Conservation (phyloP, 257 asterid genomes). For the Rauvolfia tetraphylla region DNA sequence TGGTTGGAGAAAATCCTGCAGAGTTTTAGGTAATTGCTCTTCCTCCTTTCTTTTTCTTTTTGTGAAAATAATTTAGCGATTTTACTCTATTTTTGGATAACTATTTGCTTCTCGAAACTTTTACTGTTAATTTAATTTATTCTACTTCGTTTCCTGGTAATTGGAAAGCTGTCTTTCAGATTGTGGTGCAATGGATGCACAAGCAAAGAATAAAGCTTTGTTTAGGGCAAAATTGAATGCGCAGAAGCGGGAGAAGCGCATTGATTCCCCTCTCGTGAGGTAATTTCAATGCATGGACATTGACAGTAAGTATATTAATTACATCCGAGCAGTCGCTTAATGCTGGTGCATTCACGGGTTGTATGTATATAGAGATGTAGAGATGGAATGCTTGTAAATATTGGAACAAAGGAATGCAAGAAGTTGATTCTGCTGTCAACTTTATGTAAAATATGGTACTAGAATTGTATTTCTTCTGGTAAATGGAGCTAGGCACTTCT, state of each 20-base stretch:
- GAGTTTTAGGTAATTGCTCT: neutral
- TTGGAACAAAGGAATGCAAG: neutral
- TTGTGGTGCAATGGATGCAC: slow-evolving; percentile 31
- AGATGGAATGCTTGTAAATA: neutral
- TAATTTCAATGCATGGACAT: slow-evolving; percentile 15
- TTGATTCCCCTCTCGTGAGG: slow-evolving; percentile 90
- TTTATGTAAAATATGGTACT: neutral
- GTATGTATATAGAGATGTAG: neutral
- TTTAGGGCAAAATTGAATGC: slow-evolving; percentile 72
- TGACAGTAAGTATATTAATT: too few relatives aligned
- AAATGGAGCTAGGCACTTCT: neutral
- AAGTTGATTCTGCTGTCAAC: neutral
- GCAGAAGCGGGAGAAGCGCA: slow-evolving; percentile 58
- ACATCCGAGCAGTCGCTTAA: neutral
- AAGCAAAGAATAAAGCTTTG: slow-evolving; percentile 67
- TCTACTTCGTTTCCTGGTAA: too few relatives aligned
- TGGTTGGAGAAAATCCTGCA: neutral
- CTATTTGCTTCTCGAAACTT: neutral
- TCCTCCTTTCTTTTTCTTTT: too few relatives aligned
- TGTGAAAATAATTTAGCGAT: neutral
- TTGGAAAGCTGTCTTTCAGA: neutral
- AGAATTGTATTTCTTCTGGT: neutral
- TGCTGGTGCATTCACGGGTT: neutral
- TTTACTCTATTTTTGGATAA: neutral
- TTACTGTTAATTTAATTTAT: neutral